Conservation (phyloP, 1,284 basidiomycete species). For the Leccinum pachyderme region DNA sequence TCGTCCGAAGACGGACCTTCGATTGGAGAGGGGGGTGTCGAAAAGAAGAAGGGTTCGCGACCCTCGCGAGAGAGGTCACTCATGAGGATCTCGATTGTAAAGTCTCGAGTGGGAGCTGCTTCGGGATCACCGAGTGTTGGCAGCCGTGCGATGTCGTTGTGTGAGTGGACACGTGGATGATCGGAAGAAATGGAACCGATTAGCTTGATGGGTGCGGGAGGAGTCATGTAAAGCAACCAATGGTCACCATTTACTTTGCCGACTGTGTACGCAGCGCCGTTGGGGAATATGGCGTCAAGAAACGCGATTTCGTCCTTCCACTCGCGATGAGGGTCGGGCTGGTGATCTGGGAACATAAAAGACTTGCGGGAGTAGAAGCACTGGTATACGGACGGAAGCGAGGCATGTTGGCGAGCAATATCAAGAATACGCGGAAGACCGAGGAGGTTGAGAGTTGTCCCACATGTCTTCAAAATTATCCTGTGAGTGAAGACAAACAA, state of each 20-base stretch:
- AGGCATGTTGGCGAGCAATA: conserved; percentile 80
- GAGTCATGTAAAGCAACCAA: conserved; percentile 94
- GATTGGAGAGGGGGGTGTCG: conserved; percentile 35
- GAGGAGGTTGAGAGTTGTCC: conserved; percentile 95
- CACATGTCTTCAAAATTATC: conserved; percentile 98
- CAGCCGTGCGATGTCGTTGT: conserved; percentile 5
- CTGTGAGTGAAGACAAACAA: conserved; percentile 96
- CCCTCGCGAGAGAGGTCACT: conserved; percentile 81
- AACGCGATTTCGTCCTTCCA: conserved; percentile 94
- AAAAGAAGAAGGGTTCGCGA: conserved; percentile 78
- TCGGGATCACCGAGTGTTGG: conserved; percentile 22
- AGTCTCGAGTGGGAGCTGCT: conserved; percentile 55
- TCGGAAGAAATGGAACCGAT: conserved; percentile 25
- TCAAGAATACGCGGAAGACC: conserved; percentile 92
- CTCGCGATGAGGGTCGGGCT: conserved; percentile 90
- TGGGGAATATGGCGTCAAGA: conserved; percentile 84
- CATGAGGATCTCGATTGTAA: conserved; percentile 99
- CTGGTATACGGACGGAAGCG: conserved; percentile 74
- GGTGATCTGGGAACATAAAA: conserved; percentile 99
- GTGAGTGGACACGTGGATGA: conserved; percentile 12
- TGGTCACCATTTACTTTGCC: conserved; percentile 99
- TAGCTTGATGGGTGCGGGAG: conserved; percentile 43
- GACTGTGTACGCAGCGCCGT: conserved; percentile 93
- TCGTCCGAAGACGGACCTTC: conserved; percentile 33
- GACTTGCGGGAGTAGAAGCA: conserved; percentile 98